Conservation (phyloP, 2,329 filamentous ascomycete genomes). For the Stromatinia cepivora region DNA sequence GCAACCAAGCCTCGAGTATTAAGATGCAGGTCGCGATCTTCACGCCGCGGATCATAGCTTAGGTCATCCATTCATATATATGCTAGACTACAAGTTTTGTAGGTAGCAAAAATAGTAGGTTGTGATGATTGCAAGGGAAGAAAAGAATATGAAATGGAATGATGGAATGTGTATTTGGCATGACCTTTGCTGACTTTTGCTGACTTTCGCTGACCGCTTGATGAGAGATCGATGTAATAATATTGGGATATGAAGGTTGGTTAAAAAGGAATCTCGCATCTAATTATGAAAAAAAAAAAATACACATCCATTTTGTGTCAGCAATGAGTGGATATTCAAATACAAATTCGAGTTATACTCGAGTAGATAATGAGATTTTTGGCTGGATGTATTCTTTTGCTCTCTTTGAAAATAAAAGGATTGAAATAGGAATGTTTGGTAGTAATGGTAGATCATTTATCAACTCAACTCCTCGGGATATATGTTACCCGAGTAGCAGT, state of each 20-base stretch:
- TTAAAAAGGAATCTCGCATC: not conserved
- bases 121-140: too few species aligned
- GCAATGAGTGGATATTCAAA: not conserved
- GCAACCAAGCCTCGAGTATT: not conserved
- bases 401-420: not conserved
- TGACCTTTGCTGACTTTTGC: too few species aligned
- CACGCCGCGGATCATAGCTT: not conserved
- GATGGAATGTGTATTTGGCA: not conserved
- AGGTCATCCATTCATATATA: not conserved
- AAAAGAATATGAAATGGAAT: not conserved
- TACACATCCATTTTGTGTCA: too few species aligned
- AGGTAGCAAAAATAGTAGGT: not conserved
- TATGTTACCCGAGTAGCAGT: too few species aligned
- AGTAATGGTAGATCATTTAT: not conserved
- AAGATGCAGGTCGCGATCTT: not conserved
- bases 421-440: not conserved
- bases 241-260: not conserved
- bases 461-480: not conserved
- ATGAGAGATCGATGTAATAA: not conserved
- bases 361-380: not conserved
- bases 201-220: not conserved
- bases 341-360: not conserved
- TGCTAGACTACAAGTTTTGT: not conserved
- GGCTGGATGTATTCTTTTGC: not conserved
- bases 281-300: not conserved